Percentiles rank a stretch among this genome's conserved stretches.
phyloP scores from a whole-genome alignment of 371 early-diverging fungal species.

The Mucor ambiguus region DNA sequence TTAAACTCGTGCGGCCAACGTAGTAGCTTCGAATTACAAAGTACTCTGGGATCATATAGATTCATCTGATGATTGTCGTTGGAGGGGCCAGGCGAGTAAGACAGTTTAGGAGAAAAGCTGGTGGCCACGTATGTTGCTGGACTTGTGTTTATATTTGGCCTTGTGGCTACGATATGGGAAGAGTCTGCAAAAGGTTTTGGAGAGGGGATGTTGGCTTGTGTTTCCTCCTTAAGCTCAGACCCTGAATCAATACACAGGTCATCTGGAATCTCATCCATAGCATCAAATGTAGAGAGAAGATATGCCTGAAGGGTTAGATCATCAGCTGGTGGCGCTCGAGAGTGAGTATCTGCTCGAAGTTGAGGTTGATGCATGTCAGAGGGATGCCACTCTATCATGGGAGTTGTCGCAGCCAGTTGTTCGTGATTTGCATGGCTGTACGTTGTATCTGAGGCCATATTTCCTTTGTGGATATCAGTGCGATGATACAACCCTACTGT shows the following conservation, averaged over 20 bases:
- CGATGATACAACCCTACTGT: too few relatives aligned
- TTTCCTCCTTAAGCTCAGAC: background rate
- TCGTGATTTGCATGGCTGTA: background rate
- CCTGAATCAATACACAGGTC: background rate
- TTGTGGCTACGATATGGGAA: background rate
- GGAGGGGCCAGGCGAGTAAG: background rate
- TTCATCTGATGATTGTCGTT: background rate
- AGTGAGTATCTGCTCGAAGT: background rate
- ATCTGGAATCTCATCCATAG: background rate
- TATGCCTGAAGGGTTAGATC: background rate
- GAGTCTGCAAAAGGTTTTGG: background rate
- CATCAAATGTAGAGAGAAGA: background rate
- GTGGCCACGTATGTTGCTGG: background rate
- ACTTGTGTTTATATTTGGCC: background rate
- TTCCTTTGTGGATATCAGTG: too few relatives aligned
- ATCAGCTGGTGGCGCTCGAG: background rate
- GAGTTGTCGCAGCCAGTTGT: background rate
- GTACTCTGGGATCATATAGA: background rate
- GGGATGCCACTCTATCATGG: background rate
- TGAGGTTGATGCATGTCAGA: too few relatives aligned
- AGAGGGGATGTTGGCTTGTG: background rate
- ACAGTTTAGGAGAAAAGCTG: background rate
- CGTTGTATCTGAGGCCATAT: too few relatives aligned
- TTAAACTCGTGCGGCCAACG: background rate
- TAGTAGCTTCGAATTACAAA: background rate